Evolutionary conservation across 345 rosid genomes (phyloP), one percentile per base, ranked within the genome.

Genomic region (Hevea brasiliensis): DNA sequence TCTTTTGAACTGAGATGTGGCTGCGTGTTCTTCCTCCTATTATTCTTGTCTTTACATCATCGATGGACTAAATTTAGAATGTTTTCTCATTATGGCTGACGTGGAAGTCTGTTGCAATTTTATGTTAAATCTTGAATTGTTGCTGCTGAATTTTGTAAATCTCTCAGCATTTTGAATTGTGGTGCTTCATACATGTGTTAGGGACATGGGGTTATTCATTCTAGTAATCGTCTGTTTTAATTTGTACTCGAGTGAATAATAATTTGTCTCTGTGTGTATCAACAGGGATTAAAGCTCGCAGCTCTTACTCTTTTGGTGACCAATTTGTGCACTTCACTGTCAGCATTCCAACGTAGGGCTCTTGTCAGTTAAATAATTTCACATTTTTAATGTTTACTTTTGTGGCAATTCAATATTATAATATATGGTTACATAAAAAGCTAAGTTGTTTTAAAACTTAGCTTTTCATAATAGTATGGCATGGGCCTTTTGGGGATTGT

Each of bases 291-390:
- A 93, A 92, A 80, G 75, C 92, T n/a, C 86, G 98, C 72, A 86
- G 86, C 70, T 87, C 98, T 2, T 76, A 76, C 76, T 79, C 86
- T 72, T 88, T 81, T 35, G 99, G 99, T 20, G 96, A 96, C 82
- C 97, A 93, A 64, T 96, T 78, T 71, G 99, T 96, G 81, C 96
- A 96, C 77, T 96, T 90, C 85, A 93, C 87, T 61, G 89, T 96
- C 83, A 86, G 87, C 89, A 91, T 96, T 78, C 99, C 99, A 42
- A 58, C 79, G 99, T 93, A 85, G 41, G 82, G 63, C 15, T 55
- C 20, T 35, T 65, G 44, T 8, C 1, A 1, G 61, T 17, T n/a
- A 12, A 17, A 17, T 62, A 14, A 14, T 35, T 48, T 32, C n/a
- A 48, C 53, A n/a, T n/a, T n/a, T n/a, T n/a, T n/a, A n/a, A n/a